These are phyloP conservation scores for Stropharia rugosoannulata DNA, from an alignment of 768 basidiomycete species.

Conservation along the genomic window DNA sequence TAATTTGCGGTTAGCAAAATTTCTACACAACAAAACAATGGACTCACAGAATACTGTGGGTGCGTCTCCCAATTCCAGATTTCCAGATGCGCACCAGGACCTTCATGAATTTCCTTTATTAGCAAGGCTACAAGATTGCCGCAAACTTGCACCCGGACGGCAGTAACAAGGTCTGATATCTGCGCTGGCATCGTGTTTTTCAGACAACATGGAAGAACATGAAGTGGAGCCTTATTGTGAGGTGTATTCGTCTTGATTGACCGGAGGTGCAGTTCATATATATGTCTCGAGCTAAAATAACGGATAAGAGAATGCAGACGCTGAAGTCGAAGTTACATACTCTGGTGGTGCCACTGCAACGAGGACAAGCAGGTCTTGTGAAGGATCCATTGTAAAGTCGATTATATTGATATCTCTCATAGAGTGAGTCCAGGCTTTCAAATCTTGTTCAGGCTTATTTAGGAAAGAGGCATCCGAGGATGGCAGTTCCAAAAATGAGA, in stretches of 20 bases:
- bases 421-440: slow-evolving; percentile 42
- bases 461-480: slow-evolving; percentile 23
- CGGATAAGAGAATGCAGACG: slow-evolving; percentile 2
- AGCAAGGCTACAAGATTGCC: slow-evolving; percentile 48
- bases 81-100: slow-evolving; percentile 42
- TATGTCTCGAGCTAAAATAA: slow-evolving; percentile 32
- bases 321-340: slow-evolving; percentile 27
- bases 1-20: slow-evolving; percentile 14
- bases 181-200: slow-evolving; percentile 26
- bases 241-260: slow-evolving; percentile 50
- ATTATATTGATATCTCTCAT: slow-evolving; percentile 43
- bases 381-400: slow-evolving; percentile 59
- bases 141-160: slow-evolving; percentile 45
- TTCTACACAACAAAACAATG: background rate
- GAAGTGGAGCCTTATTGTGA: slow-evolving; percentile 41
- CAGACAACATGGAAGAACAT: slow-evolving; percentile 37
- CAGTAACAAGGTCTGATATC: slow-evolving; percentile 33
- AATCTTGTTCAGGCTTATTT: slow-evolving; percentile 18
- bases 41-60: slow-evolving; percentile 39
- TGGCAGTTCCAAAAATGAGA: slow-evolving; percentile 53
- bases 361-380: slow-evolving; percentile 52
- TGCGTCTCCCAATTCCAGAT: slow-evolving; percentile 51
- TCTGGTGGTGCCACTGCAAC: slow-evolving; percentile 40
- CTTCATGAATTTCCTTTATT: slow-evolving; percentile 44
- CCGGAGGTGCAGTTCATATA: slow-evolving; percentile 51